Base-by-base conservation (phyloP, 345 rosid species). In the Hevea brasiliensis region DNA sequence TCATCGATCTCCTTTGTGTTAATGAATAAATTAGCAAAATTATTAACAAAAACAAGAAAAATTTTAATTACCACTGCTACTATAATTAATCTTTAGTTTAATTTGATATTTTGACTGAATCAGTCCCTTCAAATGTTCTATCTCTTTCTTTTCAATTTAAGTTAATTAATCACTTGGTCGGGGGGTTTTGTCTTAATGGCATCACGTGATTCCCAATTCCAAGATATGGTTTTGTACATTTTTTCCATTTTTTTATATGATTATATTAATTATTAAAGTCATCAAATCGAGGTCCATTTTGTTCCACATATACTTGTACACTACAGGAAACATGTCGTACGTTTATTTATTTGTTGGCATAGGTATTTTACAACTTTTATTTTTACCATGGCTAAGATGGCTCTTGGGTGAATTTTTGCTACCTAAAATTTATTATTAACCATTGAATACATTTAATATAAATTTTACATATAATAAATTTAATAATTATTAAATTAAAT, bases 1-100 rank as follows among this genome's bases (percentile, higher is more conserved):
- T 55, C 97, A 92, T 41, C 84, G 99, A 72, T 89, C 98, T 70
- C 98, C 99, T 74, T 78, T 93, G 15, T 93, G 92, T 81, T 95
- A 87, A 84, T 27, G 23, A 40, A 2, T 7, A 27, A 51, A 27
- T 53, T 55, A 8, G 37, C 11, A 68, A 5, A 4, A 51, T 53
- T 56, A 53, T 29, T 65, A 53, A 77, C 26, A 57, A 72, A 57
- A 32, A 1, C 3, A 32, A 32, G 37, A 32, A 24, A 24, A 48
- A 59, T 23, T 14, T 73, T 45, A 35, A 20, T 71, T 18, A 4
- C 14, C 13, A 29, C 23, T 53, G n/a, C n/a, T n/a, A n/a, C n/a
- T n/a, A 32, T 32, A 32, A 32, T 32, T 7, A 53, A 24, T 45
- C 48, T 42, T 73, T n/a, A 35, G 9, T 64, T 63, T 47, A 56